A percentile compares a stretch with the other conserved stretches of the same genome.
These are phyloP conservation scores for Globisporangium splendens DNA, from an alignment of 352 stramenopile species.

Conservation along the genomic window DNA sequence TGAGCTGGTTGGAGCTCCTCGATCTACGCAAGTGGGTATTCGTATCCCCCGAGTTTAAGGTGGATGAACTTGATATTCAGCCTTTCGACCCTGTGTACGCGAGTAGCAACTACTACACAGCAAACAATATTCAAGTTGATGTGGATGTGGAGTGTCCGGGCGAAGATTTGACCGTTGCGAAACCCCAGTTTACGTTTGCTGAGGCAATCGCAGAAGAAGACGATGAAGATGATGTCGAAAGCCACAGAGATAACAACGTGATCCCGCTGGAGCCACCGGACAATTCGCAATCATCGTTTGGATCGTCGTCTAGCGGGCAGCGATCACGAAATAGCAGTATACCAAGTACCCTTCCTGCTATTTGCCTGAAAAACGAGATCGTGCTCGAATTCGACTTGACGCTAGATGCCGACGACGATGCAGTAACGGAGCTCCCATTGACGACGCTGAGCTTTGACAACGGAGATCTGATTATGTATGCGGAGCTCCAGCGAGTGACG, in stretches of 20 bases:
- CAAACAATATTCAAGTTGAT: conserved; percentile 82
- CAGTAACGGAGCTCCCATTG: conserved; percentile 58
- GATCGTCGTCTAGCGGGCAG: conserved; percentile 54
- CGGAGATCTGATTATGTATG: conserved; percentile 79
- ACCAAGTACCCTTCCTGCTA: conserved; percentile 57
- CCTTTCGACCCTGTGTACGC: conserved; percentile 69
- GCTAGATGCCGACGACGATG: conserved; percentile 60
- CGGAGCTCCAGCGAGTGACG: conserved; percentile 70
- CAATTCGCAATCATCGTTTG: conserved; percentile 34
- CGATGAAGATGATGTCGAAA: conserved; percentile 47
- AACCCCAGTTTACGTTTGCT: conserved; percentile 59
- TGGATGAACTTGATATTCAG: conserved; percentile 63
- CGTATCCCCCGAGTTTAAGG: conserved; percentile 60
- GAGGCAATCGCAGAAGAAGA: conserved; percentile 67
- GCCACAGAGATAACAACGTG: conserved; percentile 11
- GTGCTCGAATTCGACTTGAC: conserved; percentile 81
- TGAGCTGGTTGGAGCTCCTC: conserved; percentile 85
- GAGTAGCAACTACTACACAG: conserved; percentile 82
- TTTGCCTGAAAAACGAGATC: conserved; percentile 81
- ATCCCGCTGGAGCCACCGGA: conserved; percentile 9
- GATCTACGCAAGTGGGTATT: conserved; percentile 85
- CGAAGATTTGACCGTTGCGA: conserved; percentile 21
- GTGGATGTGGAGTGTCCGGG: conserved; percentile 41
- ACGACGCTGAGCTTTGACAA: conserved; percentile 79
- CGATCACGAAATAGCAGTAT: conserved; percentile 47